Evolutionary conservation across 2,329 filamentous ascomycete species (phyloP).

Genomic region (Colletotrichum liriopes): DNA sequence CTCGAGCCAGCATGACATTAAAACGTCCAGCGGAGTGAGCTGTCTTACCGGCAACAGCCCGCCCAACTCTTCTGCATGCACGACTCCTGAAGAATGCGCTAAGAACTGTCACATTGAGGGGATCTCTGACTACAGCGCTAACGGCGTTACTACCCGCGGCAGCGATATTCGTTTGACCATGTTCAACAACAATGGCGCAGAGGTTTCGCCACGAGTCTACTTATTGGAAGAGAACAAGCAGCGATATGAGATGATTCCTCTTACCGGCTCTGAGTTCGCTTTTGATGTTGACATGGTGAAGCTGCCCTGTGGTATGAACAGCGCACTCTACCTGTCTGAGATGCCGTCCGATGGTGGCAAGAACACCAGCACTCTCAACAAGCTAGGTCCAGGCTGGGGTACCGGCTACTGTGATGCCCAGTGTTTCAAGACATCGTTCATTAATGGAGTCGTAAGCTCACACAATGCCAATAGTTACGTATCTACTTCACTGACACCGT

Average conservation of each 20-base stretch:
- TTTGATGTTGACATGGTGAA: conserved; percentile 77
- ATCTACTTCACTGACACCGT: conserved; percentile 44
- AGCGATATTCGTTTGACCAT: conserved; percentile 48
- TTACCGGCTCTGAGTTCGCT: conserved; percentile 74
- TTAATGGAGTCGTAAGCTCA: conserved; percentile 58
- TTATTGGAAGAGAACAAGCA: conserved; percentile 67
- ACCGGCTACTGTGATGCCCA: conserved; percentile 74
- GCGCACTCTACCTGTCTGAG: conserved; percentile 74
- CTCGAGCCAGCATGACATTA: conserved; percentile 58
- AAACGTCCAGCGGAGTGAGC: conserved; percentile 45
- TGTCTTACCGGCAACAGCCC: conserved; percentile 48
- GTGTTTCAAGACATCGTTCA: conserved; percentile 63
- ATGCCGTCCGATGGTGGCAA: conserved; percentile 75
- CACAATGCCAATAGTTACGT: conserved; percentile 49
- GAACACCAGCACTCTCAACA: conserved; percentile 63
- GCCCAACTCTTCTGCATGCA: conserved; percentile 59
- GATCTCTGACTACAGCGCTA: conserved; percentile 59
- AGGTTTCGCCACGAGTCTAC: conserved; percentile 65
- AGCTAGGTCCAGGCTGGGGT: conserved; percentile 72
- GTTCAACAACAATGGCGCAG: conserved; percentile 45
- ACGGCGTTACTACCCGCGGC: conserved; percentile 49
- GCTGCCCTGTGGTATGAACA: conserved; percentile 77
- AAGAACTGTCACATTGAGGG: conserved; percentile 67
- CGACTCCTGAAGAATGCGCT: conserved; percentile 62
- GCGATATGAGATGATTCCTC: conserved; percentile 71